Conservation (phyloP, 495 filamentous ascomycete species). For the Aspergillus ostianus region DNA sequence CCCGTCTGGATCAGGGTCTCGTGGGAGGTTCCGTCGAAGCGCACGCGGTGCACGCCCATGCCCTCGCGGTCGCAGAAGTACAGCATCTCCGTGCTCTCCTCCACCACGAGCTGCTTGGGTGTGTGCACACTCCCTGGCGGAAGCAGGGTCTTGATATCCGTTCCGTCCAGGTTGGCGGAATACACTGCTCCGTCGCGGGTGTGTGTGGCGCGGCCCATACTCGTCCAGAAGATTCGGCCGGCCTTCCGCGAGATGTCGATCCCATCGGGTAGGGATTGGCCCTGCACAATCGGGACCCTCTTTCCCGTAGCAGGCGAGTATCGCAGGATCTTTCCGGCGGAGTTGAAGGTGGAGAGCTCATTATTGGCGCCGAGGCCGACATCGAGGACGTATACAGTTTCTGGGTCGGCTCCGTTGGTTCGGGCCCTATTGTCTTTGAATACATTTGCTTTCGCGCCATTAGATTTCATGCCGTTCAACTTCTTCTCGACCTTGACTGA, state of each 20-base stretch:
- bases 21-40: slow-evolving; percentile 45
- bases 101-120: slow-evolving; percentile 51
- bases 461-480: not conserved
- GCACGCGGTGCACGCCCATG: slow-evolving; percentile 42
- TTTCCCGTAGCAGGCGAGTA: slow-evolving; percentile 23
- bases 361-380: slow-evolving; percentile 29
- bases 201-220: slow-evolving; percentile 42
- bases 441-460: not conserved
- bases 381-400: slow-evolving; percentile 29
- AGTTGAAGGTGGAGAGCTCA: slow-evolving; percentile 18
- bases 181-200: slow-evolving; percentile 44
- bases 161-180: slow-evolving; percentile 46
- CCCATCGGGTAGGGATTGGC: slow-evolving; percentile 47
- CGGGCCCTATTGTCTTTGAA: not conserved
- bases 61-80: slow-evolving; percentile 60
- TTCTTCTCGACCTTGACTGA: not conserved
- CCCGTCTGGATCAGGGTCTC: slow-evolving; percentile 42
- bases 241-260: slow-evolving; percentile 36
- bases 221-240: slow-evolving; percentile 52
- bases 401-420: not conserved
- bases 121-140: slow-evolving; percentile 44
- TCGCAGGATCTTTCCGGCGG: slow-evolving; percentile 24
- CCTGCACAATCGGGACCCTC: slow-evolving; percentile 24
- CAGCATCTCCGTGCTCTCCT: slow-evolving; percentile 28
- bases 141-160: slow-evolving; percentile 36